Evolutionary conservation across 176 grass and related monocot genomes (phyloP).

Genomic region (Carex littledalei): DNA sequence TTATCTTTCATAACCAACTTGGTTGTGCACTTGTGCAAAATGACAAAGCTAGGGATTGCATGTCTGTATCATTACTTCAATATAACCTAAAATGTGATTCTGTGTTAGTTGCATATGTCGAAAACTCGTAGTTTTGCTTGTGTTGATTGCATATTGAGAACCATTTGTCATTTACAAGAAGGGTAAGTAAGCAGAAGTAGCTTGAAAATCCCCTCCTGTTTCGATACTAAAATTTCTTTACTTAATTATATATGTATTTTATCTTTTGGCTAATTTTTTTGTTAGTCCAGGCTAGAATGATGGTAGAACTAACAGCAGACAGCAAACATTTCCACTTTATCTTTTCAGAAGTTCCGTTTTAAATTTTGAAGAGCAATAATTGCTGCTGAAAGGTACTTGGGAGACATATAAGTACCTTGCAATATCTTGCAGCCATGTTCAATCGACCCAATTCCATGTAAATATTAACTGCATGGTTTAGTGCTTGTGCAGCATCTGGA

Average conservation of each 20-base stretch:
- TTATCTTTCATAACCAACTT: neutral
- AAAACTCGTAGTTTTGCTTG: neutral
- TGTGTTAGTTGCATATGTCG: neutral
- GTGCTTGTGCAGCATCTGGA: constrained; percentile 73
- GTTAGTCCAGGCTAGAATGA: neutral
- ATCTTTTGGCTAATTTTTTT: neutral
- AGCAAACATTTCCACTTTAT: neutral
- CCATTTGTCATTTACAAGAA: neutral
- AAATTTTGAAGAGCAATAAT: neutral
- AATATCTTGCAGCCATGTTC: constrained; percentile 99
- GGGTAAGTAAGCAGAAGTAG: neutral
- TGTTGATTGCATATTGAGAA: neutral
- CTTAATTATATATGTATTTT: neutral
- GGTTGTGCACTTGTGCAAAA: neutral
- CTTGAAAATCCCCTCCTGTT: neutral
- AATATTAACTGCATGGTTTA: constrained; percentile 84
- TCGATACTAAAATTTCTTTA: neutral
- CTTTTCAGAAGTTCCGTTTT: neutral
- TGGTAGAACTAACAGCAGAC: neutral
- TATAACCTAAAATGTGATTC: neutral
- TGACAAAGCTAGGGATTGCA: neutral
- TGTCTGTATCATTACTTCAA: neutral
- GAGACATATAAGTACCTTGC: constrained; percentile 57
- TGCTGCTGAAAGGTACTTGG: neutral
- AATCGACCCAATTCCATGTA: constrained; percentile 96